Base-by-base conservation (phyloP, 768 basidiomycete genomes). In the Calocybe indica region DNA sequence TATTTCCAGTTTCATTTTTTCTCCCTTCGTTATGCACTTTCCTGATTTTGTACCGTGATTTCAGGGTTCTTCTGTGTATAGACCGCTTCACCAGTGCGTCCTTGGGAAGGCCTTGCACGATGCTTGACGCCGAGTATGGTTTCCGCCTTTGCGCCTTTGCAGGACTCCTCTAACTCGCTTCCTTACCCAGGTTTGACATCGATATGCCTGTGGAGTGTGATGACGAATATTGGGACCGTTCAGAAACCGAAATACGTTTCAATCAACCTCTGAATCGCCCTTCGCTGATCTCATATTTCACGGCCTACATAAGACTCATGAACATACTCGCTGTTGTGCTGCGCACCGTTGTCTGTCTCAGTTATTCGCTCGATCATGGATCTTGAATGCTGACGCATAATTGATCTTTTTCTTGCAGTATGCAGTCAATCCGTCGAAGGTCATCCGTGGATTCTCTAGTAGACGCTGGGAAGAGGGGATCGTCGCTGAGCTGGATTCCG, bases 121-220 rank as follows among this genome's bases (percentile, higher is more conserved):
- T 92, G 7, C 84, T 86, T 43, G 88, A 92, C 52, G 87, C 88
- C 64, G 88, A 89, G 82, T 83, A 55, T 45, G 83, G 5, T 1
- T 12, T 41, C 31, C 66, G 28, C 33, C 6, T 49, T 30, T 61
- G 7, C 7, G n/a, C 45, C 2, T 0, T 14, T 34, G 35, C 22
- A 22, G 49, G 10, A n/a, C n/a, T 6, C 28, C 14, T 31, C 14
- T 38, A 29, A 12, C 35, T 50, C 47, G 45, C 46, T 13, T 7
- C 40, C 30, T 15, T 34, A 10, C 28, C 4, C 48, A 89, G 87
- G 55, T 88, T 88, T 54, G 88, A 91, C 54, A 62, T 86, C 3
- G 87, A 88, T 48, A 63, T 85, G 22, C 79, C 77, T 2, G 62
- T 82, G 2, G 76, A 78, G 51, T 84, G 85, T 29, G 76, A 80